These are phyloP conservation scores for Curvularia spicifera DNA, from an alignment of 2,329 filamentous ascomycete genomes.

Conservation along the genomic window DNA sequence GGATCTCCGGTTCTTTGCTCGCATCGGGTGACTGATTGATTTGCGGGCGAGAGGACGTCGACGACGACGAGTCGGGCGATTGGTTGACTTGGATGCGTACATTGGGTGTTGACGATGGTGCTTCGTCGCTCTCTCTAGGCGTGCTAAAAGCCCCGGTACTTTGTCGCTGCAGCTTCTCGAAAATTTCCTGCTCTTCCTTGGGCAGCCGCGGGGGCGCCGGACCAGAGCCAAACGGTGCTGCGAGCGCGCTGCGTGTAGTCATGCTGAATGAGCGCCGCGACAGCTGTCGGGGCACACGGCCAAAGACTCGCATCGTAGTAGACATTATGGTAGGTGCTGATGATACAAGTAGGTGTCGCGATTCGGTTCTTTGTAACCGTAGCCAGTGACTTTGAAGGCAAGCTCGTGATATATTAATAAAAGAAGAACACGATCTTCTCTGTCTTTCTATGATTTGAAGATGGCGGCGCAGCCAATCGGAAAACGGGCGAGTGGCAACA, in stretches of 20 bases:
- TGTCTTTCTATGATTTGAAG: not conserved
- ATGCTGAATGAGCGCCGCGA: slow-evolving; percentile 31
- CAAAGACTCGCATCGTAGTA: slow-evolving; percentile 27
- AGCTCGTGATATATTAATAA: not conserved
- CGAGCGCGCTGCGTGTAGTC: slow-evolving; percentile 16
- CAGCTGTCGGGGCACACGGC: slow-evolving; percentile 36
- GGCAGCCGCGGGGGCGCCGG: slow-evolving; percentile 87
- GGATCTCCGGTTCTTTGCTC: slow-evolving; percentile 14
- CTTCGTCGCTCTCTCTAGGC: slow-evolving; percentile 49
- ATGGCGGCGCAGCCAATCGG: slow-evolving; percentile 26
- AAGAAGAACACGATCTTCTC: not conserved
- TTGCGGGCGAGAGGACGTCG: slow-evolving; percentile 5
- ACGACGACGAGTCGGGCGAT: slow-evolving; percentile 30
- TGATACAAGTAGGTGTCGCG: not conserved
- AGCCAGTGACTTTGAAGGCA: not conserved
- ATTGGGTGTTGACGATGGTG: slow-evolving; percentile 44
- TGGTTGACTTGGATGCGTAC: slow-evolving; percentile 44
- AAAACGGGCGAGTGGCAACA: slow-evolving; percentile 25
- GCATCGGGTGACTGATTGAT: slow-evolving; percentile 25
- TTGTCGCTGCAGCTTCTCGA: slow-evolving; percentile 80
- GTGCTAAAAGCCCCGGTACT: slow-evolving; percentile 80
- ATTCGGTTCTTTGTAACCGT: not conserved
- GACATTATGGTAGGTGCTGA: not conserved
- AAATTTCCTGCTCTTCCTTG: slow-evolving; percentile 86
- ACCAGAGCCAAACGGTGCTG: slow-evolving; percentile 47